A percentile compares a stretch with the other conserved stretches of the same genome.
Conservation (phyloP, 805 yeast species). For the Starmerella bombi region DNA sequence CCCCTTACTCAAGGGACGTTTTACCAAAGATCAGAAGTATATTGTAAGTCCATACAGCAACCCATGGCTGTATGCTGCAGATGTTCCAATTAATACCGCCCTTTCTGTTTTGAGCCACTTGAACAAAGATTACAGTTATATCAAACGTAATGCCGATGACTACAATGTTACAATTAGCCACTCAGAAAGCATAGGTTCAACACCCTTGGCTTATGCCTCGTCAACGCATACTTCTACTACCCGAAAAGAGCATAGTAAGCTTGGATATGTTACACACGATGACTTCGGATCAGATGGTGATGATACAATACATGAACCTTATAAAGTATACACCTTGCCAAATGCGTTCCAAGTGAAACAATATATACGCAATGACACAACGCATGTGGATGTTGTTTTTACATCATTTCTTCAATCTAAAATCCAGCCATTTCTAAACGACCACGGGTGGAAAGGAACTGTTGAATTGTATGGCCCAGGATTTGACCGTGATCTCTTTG, state of each 20-base stretch:
- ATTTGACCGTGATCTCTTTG: slow-evolving; percentile 11
- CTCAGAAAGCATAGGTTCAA: background rate
- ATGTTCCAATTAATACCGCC: slow-evolving; percentile 49
- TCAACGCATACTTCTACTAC: slow-evolving; percentile 1
- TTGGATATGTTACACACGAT: slow-evolving; percentile 68
- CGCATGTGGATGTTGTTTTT: slow-evolving; percentile 39
- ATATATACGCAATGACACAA: slow-evolving; percentile 23
- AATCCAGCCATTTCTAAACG: slow-evolving; percentile 33
- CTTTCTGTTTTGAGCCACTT: slow-evolving; percentile 38
- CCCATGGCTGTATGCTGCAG: slow-evolving; percentile 54
- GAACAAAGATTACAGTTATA: slow-evolving; percentile 30
- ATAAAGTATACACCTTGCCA: slow-evolving; percentile 49
- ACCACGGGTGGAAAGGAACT: slow-evolving; percentile 5
- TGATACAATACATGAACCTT: slow-evolving; percentile 51
- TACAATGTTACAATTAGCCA: no score
- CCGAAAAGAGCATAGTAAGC: background rate
- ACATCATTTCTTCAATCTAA: slow-evolving; percentile 54
- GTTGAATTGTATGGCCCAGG: slow-evolving; percentile 6
- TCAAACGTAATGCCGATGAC: slow-evolving; percentile 1
- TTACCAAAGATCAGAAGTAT: slow-evolving; percentile 64
- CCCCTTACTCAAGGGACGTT: slow-evolving; percentile 73
- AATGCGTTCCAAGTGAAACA: slow-evolving; percentile 51
- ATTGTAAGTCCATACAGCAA: slow-evolving; percentile 78
- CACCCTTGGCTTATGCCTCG: slow-evolving; percentile 1
- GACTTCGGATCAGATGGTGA: slow-evolving; percentile 81